Percentiles rank a stretch among this genome's conserved stretches.
Evolutionary conservation across 108 stramenopile species (phyloP).

Genomic region (Nitzschia sp.): DNA sequence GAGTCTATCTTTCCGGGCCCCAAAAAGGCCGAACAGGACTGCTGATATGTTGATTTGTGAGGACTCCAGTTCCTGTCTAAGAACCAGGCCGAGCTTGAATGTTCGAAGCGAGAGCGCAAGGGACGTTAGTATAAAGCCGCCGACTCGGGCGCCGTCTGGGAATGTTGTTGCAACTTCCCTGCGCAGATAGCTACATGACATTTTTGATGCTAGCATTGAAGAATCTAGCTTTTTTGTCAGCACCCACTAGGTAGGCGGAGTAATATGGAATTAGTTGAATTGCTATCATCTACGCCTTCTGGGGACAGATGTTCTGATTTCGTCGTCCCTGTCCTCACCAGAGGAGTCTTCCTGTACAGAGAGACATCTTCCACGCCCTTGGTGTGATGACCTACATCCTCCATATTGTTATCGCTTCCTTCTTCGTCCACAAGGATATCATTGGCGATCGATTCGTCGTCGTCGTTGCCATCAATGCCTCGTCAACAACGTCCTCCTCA

Average conservation of each 20-base stretch:
- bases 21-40: neutral
- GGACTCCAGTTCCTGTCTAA: neutral
- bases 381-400: neutral
- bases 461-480: slow-evolving; percentile 26
- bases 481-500: slow-evolving; percentile 28
- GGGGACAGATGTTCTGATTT: slow-evolving; percentile 5
- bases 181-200: no score
- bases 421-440: slow-evolving; percentile 11
- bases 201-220: no score
- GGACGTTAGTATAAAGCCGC: slow-evolving; percentile 2
- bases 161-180: neutral
- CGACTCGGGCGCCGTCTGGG: neutral
- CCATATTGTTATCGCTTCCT: neutral
- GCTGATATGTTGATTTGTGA: neutral
- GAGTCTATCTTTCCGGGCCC: slow-evolving; percentile 15
- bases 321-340: slow-evolving; percentile 7
- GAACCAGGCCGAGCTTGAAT: neutral
- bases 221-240: no score
- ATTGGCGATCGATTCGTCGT: slow-evolving; percentile 16
- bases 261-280: neutral
- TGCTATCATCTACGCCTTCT: slow-evolving; percentile 4
- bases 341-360: neutral
- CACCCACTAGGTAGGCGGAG: neutral
- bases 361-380: neutral
- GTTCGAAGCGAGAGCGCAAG: neutral